phyloP scores from a whole-genome alignment of 768 basidiomycete genomes.

The Basidioascus undulatus region DNA sequence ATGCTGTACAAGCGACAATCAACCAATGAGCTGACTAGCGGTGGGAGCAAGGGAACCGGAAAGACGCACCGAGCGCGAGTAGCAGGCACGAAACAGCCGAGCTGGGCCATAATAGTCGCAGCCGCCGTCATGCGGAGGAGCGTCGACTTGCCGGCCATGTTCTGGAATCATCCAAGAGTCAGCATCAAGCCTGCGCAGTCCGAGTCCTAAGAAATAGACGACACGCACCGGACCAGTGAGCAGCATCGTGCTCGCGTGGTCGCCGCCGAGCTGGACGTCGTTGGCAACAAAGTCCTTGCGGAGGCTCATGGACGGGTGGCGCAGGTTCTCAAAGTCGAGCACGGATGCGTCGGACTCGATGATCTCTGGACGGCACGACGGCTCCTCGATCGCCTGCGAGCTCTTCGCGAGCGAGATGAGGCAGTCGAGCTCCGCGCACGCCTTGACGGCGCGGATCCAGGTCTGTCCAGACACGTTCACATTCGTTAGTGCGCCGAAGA shows the following conservation, averaged over 20 bases:
- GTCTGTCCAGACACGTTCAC: no score
- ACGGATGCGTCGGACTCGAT: slow-evolving; percentile 56
- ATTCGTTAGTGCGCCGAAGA: no score
- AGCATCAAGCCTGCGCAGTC: no score
- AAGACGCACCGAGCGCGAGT: slow-evolving; percentile 39
- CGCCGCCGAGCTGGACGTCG: slow-evolving; percentile 60
- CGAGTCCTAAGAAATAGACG: background rate
- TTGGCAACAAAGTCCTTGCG: slow-evolving; percentile 76
- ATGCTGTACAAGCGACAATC: slow-evolving; percentile 25
- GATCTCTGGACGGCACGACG: slow-evolving; percentile 74
- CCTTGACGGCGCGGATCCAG: slow-evolving; percentile 62
- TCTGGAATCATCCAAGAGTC: background rate
- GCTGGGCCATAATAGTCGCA: slow-evolving; percentile 42
- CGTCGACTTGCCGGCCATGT: slow-evolving; percentile 23
- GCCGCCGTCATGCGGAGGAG: slow-evolving; percentile 89
- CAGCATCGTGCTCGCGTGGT: slow-evolving; percentile 42
- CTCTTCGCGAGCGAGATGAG: slow-evolving; percentile 74
- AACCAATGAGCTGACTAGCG: slow-evolving; percentile 1
- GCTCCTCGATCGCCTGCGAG: slow-evolving; percentile 72
- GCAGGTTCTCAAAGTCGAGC: slow-evolving; percentile 64
- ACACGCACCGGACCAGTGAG: slow-evolving; percentile 41
- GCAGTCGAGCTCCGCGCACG: slow-evolving; percentile 89
- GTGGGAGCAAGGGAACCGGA: background rate
- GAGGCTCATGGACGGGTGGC: slow-evolving; percentile 65
- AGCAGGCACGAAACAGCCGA: slow-evolving; percentile 90